Conservation (phyloP, 495 filamentous ascomycete species). For the Parmelia sp. region DNA sequence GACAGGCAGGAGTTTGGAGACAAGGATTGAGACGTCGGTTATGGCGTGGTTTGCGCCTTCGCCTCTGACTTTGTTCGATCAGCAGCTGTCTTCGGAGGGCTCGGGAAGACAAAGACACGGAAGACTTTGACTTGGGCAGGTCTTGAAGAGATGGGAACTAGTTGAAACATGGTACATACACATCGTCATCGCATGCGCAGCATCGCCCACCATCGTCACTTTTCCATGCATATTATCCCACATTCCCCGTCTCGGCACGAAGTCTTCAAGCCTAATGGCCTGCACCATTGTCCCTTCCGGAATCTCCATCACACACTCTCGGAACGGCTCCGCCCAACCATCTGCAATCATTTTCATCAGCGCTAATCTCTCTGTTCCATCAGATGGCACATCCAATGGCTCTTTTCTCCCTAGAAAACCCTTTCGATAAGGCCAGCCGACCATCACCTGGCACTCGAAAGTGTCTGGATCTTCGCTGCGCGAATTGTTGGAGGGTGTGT, state of each 20-base stretch:
- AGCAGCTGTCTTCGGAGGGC: conserved; percentile 4
- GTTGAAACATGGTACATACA: conserved; percentile 36
- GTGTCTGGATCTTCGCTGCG: conserved; percentile 31
- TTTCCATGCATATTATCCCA: conserved; percentile 39
- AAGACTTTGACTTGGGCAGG: not conserved
- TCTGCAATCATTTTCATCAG: conserved; percentile 48
- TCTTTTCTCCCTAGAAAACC: conserved; percentile 26
- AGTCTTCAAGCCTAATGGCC: conserved; percentile 48
- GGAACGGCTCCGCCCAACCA: conserved; percentile 53
- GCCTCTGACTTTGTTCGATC: conserved; percentile 38
- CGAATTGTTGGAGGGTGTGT: conserved; percentile 43
- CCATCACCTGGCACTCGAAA: conserved; percentile 45
- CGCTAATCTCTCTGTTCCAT: conserved; percentile 37
- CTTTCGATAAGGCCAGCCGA: conserved; percentile 46
- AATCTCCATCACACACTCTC: conserved; percentile 39
- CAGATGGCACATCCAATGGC: conserved; percentile 36
- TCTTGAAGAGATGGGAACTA: not conserved
- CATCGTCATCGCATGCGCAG: conserved; percentile 54
- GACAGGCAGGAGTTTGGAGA: conserved; percentile 26
- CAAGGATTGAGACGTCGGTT: conserved; percentile 42
- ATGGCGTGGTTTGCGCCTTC: conserved; percentile 58
- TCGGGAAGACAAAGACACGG: no score
- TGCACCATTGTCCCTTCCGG: conserved; percentile 44
- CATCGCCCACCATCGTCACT: conserved; percentile 45
- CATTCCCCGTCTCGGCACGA: conserved; percentile 28